A percentile compares a stretch with the other conserved stretches of the same genome.
phyloP scores from a whole-genome alignment of 352 stramenopile genomes.

The Phytophthora tentaculata region DNA sequence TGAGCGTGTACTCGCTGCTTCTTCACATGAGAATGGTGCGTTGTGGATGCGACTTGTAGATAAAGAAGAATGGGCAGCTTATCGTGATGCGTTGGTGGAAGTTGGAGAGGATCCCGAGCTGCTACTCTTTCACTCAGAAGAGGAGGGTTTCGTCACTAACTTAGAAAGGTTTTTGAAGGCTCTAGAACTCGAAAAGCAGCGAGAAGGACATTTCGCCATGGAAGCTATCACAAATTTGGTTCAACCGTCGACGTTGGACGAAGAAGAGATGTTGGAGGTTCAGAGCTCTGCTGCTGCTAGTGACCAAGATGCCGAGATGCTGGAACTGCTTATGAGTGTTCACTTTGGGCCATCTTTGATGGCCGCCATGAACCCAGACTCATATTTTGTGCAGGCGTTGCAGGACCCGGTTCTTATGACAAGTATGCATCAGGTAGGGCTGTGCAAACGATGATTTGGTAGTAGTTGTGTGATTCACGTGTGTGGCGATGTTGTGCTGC shows the following conservation, averaged over 20 bases:
- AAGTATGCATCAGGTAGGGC: conserved; percentile 65
- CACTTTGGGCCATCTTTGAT: conserved; percentile 58
- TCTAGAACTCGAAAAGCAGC: conserved; percentile 31
- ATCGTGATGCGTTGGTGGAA: conserved; percentile 54
- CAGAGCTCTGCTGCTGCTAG: background rate
- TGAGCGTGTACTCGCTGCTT: conserved; percentile 41
- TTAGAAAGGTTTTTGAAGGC: conserved; percentile 47
- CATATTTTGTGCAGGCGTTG: conserved; percentile 62
- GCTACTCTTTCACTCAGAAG: conserved; percentile 70
- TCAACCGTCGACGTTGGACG: conserved; percentile 22
- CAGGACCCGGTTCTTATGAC: conserved; percentile 56
- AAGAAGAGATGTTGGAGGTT: conserved; percentile 20
- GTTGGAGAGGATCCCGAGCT: conserved; percentile 73
- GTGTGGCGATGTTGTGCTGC: background rate
- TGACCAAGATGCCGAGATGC: conserved; percentile 38
- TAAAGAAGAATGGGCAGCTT: conserved; percentile 36
- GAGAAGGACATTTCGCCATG: conserved; percentile 26
- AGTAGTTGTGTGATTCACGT: conserved; percentile 5
- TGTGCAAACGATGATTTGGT: background rate
- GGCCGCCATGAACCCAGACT: conserved; percentile 62
- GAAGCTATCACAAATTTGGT: conserved; percentile 31
- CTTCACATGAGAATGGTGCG: conserved; percentile 23
- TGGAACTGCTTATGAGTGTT: conserved; percentile 53
- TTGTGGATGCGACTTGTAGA: conserved; percentile 37
- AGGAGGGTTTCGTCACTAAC: conserved; percentile 42